These are phyloP conservation scores for Pichia rugopelliculosa DNA, from an alignment of 805 yeast genomes.

Conservation along the genomic window DNA sequence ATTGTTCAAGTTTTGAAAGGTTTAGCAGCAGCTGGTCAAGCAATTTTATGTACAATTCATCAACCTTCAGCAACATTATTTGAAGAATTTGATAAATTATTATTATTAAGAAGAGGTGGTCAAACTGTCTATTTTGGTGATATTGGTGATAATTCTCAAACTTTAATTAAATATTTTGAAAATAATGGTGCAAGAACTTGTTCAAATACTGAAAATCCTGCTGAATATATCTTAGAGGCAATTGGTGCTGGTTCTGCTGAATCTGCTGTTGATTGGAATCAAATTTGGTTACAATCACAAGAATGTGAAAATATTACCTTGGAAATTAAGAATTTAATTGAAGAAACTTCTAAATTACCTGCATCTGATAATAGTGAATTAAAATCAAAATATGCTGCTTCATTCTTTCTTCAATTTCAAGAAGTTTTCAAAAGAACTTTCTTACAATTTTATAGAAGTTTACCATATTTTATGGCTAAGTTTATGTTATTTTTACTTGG, in stretches of 20 bases:
- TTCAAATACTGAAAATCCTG: slow-evolving; percentile 56
- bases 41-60: slow-evolving; percentile 52
- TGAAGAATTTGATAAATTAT: slow-evolving; percentile 33
- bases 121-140: slow-evolving; percentile 49
- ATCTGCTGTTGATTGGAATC: slow-evolving; percentile 52
- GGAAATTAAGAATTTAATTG: slow-evolving; percentile 26
- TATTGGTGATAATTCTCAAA: slow-evolving; percentile 38
- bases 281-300: slow-evolving; percentile 43
- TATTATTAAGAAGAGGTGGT: slow-evolving; percentile 45
- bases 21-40: slow-evolving; percentile 46
- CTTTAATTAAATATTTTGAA: slow-evolving; percentile 41
- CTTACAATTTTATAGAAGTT: slow-evolving; percentile 40
- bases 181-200: slow-evolving; percentile 61
- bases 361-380: slow-evolving; percentile 13
- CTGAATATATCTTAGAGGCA: slow-evolving; percentile 65
- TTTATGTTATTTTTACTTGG: slow-evolving; percentile 32
- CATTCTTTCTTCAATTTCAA: slow-evolving; percentile 33
- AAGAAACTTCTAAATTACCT: slow-evolving; percentile 8
- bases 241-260: slow-evolving; percentile 83
- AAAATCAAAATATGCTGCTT: slow-evolving; percentile 34
- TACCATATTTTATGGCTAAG: slow-evolving; percentile 42
- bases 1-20: slow-evolving; percentile 44
- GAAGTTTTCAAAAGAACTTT: slow-evolving; percentile 33
- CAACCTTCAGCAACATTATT: slow-evolving; percentile 43
- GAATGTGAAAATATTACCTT: slow-evolving; percentile 23